Evolutionary conservation across 2,329 filamentous ascomycete species (phyloP).

Genomic region (Colletotrichum salicis): DNA sequence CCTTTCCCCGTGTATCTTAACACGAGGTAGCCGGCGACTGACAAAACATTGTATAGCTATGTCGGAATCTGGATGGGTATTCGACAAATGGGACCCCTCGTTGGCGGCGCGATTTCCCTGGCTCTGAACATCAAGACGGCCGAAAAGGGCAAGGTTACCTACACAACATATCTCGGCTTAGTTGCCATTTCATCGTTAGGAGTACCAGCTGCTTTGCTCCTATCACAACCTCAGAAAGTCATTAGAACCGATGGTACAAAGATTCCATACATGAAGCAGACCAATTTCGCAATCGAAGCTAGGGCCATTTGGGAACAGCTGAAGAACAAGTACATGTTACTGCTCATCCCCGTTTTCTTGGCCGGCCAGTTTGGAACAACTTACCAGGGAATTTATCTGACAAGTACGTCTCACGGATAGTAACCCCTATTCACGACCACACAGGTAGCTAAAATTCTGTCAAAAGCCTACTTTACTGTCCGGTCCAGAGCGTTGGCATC

Average conservation of each 20-base stretch:
- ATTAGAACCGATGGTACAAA: conserved; percentile 53
- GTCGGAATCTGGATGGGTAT: conserved; percentile 32
- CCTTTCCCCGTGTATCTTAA: background rate
- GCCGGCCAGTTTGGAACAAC: conserved; percentile 30
- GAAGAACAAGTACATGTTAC: conserved; percentile 29
- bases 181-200: conserved; percentile 60
- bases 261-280: conserved; percentile 40
- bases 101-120: conserved; percentile 62
- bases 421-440: fast-evolving
- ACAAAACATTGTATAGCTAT: background rate
- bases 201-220: conserved; percentile 51
- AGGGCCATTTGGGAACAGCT: conserved; percentile 30
- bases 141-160: conserved; percentile 49
- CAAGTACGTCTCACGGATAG: background rate
- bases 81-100: conserved; percentile 41
- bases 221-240: conserved; percentile 57
- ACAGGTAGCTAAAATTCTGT: background rate
- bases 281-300: conserved; percentile 18
- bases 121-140: conserved; percentile 55
- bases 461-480: conserved; percentile 28
- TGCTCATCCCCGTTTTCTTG: conserved; percentile 26
- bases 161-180: conserved; percentile 56
- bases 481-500: conserved; percentile 22
- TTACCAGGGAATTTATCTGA: conserved; percentile 28
- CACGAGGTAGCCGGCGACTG: background rate